phyloP scores from a whole-genome alignment of 768 basidiomycete species.

The Strobilomyces confusus region DNA sequence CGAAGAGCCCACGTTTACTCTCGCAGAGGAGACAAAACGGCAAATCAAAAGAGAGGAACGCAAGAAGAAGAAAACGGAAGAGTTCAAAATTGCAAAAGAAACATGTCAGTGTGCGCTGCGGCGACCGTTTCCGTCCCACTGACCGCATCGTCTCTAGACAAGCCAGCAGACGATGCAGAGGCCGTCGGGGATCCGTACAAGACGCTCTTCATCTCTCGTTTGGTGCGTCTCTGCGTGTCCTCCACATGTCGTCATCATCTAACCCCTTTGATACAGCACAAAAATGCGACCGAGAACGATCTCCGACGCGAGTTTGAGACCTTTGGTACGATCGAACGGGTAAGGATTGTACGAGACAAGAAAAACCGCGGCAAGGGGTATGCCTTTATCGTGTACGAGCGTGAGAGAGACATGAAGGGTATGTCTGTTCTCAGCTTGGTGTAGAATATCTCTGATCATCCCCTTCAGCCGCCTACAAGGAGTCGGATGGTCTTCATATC shows the following conservation, averaged over 20 bases:
- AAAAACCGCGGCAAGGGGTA: conserved; percentile 87
- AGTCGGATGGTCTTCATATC: conserved; percentile 94
- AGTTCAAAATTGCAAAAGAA: conserved; percentile 78
- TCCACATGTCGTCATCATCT: not conserved
- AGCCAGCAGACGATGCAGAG: conserved; percentile 86
- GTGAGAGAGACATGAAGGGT: conserved; percentile 99
- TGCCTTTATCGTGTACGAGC: conserved; percentile 96
- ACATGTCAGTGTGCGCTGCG: conserved; percentile 61
- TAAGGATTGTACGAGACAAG: conserved; percentile 89
- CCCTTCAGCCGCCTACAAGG: conserved; percentile 86
- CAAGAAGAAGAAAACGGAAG: conserved; percentile 70
- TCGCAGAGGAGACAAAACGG: conserved; percentile 78
- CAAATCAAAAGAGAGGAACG: conserved; percentile 75
- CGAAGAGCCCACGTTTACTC: conserved; percentile 76
- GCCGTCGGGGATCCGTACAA: conserved; percentile 97
- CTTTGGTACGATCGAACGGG: conserved; percentile 91
- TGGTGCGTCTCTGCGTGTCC: conserved; percentile 46
- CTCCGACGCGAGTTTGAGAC: conserved; percentile 93
- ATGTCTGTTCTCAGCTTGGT: conserved; percentile 11
- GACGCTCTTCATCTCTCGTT: conserved; percentile 91
- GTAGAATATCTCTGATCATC: conserved; percentile 15
- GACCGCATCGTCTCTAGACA: conserved; percentile 52
- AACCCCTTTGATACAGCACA: conserved; percentile 56
- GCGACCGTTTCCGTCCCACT: conserved; percentile 1
- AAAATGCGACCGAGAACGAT: conserved; percentile 87